Base-by-base conservation (phyloP, 768 basidiomycete genomes). In the Collybia nuda region DNA sequence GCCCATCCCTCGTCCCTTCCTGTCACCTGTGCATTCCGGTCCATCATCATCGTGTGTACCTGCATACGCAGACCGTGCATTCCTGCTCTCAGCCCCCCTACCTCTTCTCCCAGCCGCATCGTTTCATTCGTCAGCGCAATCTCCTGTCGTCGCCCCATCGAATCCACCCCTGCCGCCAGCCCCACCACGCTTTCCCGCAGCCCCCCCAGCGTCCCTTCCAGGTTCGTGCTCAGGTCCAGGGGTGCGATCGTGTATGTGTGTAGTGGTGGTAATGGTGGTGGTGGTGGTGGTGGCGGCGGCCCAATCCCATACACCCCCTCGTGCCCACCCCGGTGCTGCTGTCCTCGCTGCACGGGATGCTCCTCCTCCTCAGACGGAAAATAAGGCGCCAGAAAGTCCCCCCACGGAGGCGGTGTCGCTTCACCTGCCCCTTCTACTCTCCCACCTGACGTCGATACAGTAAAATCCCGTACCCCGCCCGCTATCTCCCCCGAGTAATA, bases 1-100 rank as follows among this genome's bases (percentile, higher is more conserved):
- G 61, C n/a, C 29, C 40, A 26, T 62, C 58, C 58, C 24, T 57
- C 63, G 32, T 65, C 58, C 28, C 78, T 69, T 42, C 79, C 78
- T 22, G 77, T 80, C 44, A 79, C 68, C 55, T 79, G 78, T 14
- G 79, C 79, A 66, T 85, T 87, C 51, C 85, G 75, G 37, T 88
- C 86, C 83, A 88, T 82, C 85, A 90, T 85, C 53, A 90, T 78
- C 41, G 79, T 75, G 59, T 89, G 87, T 47, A 89, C 84, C 80
- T 91, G 90, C 76, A 92, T 86, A 48, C 90, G 75, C 40, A 93
- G 64, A 2, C 89, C 90, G 55, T 91, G 86, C 38, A 91, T 73
- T 44, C 76, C 81, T 19, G 79, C 85, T 44, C 85, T 77, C 43
- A 93, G 59, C 18, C 83, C 81, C 57, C 82, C 80, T 26, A 89